Evolutionary conservation across 192 early-diverging fungal genomes (phyloP).

Genomic region (Gaertneriomyces sp.): DNA sequence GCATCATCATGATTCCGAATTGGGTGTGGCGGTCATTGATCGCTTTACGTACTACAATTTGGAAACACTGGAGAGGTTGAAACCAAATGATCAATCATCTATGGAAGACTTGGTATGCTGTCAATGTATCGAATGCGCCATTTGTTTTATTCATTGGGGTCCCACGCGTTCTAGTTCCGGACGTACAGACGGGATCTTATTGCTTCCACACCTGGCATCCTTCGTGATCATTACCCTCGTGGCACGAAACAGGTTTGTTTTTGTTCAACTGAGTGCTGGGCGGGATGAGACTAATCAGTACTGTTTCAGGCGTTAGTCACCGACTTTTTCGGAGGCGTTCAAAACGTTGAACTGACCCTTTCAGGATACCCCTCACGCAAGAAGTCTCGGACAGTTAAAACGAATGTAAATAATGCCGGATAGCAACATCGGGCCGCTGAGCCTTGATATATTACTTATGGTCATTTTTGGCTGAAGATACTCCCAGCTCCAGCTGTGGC

Average conservation of each 20-base stretch:
- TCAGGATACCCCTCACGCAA: conserved; percentile 8
- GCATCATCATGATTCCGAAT: conserved; percentile 83
- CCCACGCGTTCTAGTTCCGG: conserved; percentile 53
- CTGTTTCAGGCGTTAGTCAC: conserved; percentile 65
- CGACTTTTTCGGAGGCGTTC: conserved; percentile 96
- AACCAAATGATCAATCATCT: conserved; percentile 72
- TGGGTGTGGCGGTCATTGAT: conserved; percentile 97
- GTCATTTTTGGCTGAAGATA: too few relatives aligned
- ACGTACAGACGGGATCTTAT: conserved; percentile 77
- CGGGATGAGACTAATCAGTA: background rate
- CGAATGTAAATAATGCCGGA: too few relatives aligned
- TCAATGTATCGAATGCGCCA: background rate
- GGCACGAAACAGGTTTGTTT: conserved; percentile 68
- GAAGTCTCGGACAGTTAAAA: too few relatives aligned
- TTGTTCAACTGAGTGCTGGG: background rate
- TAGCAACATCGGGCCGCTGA: too few relatives aligned
- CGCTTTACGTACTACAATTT: conserved; percentile 95
- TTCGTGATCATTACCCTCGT: conserved; percentile 77
- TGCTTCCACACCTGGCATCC: conserved; percentile 78
- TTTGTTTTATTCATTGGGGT: background rate
- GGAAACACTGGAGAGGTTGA: conserved; percentile 83
- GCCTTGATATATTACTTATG: too few relatives aligned
- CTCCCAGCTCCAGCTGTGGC: too few relatives aligned
- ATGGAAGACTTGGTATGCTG: conserved; percentile 65
- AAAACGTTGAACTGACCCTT: conserved; percentile 78